phyloP scores from a whole-genome alignment of 306 rosid species.

The Glycyrrhiza uralensis region DNA sequence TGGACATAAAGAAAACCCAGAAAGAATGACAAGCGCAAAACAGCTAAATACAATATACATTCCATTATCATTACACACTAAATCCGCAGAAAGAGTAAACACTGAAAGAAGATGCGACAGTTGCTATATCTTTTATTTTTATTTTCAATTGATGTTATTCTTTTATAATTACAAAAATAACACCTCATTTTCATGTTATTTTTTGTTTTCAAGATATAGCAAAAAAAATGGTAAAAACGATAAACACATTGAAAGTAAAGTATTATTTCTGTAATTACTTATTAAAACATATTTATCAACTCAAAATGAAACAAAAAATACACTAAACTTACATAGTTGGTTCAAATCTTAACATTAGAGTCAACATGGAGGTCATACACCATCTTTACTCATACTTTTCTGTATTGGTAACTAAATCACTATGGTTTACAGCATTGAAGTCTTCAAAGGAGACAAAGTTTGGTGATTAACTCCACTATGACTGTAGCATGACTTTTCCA shows the following conservation, averaged over 20 bases:
- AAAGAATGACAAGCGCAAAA: not conserved
- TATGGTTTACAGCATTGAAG: constrained; percentile 29
- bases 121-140: no score
- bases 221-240: not conserved
- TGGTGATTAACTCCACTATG: constrained; percentile 17
- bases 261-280: not conserved
- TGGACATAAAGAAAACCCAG: not conserved
- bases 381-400: constrained; percentile 8
- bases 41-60: no score
- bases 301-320: not conserved
- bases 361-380: constrained; percentile 17
- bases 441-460: constrained; percentile 4
- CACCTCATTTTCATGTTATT: not conserved
- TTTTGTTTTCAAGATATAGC: not conserved
- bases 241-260: not conserved
- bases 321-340: not conserved
- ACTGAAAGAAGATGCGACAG: no score
- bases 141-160: no score
- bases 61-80: not conserved
- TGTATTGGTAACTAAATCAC: constrained; percentile 17
- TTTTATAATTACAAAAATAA: not conserved
- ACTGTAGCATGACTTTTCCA: constrained; percentile 14
- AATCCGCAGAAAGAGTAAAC: not conserved
- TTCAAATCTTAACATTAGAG: constrained; percentile 19
- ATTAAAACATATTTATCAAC: not conserved